A percentile compares a stretch with the other conserved stretches of the same genome.
Evolutionary conservation across 768 basidiomycete genomes (phyloP).

Genomic region (Calvatia gigantea): DNA sequence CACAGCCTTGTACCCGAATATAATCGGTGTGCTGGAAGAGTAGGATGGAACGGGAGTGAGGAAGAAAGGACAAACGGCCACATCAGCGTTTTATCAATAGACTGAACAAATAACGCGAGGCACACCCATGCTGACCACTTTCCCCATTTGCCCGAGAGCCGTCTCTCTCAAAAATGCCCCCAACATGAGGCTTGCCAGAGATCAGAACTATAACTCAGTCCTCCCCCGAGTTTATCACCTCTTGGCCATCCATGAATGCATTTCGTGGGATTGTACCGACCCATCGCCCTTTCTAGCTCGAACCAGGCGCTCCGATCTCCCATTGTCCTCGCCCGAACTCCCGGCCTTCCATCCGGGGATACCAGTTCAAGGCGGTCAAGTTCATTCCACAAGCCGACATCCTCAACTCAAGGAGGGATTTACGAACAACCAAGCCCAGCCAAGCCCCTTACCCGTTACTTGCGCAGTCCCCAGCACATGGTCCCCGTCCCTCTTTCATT

Average conservation of each 20-base stretch:
- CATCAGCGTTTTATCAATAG: constrained; percentile 6
- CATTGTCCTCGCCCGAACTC: not conserved
- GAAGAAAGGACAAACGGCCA: not conserved
- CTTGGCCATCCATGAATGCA: not conserved
- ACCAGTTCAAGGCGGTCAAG: not conserved
- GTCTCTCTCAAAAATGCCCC: not conserved
- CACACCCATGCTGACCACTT: constrained; percentile 1
- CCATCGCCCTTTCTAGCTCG: not conserved
- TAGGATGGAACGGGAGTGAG: not conserved
- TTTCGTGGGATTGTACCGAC: too few species aligned
- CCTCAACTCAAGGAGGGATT: not conserved
- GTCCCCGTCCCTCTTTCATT: not conserved
- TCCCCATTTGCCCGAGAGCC: not conserved
- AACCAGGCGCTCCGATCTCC: not conserved
- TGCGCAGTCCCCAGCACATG: not conserved
- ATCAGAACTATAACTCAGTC: not conserved
- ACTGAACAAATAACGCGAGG: constrained; percentile 10
- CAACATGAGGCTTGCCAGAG: not conserved
- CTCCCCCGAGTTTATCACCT: not conserved
- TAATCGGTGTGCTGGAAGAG: not conserved
- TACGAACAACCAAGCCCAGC: not conserved
- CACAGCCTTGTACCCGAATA: constrained; percentile 3
- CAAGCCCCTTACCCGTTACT: not conserved
- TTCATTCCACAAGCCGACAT: not conserved
- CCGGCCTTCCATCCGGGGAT: not conserved